A percentile compares a stretch with the other conserved stretches of the same genome.
Conservation (phyloP, 176 grass and related monocot genomes). For the Oryza nivara region DNA sequence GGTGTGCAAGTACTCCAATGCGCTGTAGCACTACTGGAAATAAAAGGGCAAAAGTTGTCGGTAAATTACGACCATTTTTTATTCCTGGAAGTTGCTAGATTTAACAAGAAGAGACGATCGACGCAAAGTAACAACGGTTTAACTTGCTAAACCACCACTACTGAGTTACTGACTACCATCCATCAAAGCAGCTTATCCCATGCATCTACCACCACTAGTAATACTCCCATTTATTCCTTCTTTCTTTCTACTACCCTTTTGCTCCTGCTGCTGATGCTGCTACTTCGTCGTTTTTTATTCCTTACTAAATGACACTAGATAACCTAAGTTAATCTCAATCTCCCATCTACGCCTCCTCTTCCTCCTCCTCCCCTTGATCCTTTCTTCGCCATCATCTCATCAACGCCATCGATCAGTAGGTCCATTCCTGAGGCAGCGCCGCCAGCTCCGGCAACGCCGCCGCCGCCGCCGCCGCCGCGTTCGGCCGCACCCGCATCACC, state of each 20-base stretch:
- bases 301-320: neutral
- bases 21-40: too few species aligned
- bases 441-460: too few species aligned
- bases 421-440: constrained; percentile 60
- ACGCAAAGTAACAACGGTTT: neutral
- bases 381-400: neutral
- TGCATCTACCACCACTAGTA: neutral
- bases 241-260: neutral
- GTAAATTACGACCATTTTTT: neutral
- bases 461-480: neutral
- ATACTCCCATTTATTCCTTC: neutral
- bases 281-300: neutral
- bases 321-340: neutral
- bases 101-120: neutral
- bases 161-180: neutral
- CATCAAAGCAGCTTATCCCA: neutral
- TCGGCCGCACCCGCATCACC: neutral
- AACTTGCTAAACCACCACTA: neutral
- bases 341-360: neutral
- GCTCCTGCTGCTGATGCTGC: too few species aligned
- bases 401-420: constrained; percentile 34
- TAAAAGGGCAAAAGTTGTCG: neutral
- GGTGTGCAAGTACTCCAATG: too few species aligned
- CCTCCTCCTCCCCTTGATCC: neutral
- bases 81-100: neutral